Conservation (phyloP, 1,284 basidiomycete genomes). For the Cutaneotrichosporon cyanovorans region DNA sequence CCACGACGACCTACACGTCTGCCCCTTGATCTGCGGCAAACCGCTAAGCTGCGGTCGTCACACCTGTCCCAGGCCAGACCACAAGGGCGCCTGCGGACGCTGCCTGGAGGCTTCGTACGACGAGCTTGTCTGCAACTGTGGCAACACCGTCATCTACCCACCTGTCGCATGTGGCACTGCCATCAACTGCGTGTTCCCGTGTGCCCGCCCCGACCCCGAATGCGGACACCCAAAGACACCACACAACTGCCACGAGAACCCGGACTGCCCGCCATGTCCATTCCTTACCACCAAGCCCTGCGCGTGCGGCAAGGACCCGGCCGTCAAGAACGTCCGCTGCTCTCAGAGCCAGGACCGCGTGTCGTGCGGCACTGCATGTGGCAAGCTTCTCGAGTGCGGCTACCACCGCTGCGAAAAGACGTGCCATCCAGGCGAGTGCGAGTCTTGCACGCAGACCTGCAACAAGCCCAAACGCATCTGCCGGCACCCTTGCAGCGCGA, state of each 20-base stretch:
- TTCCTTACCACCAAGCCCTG: conserved; percentile 69
- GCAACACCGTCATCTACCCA: conserved; percentile 60
- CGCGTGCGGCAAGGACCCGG: conserved; percentile 74
- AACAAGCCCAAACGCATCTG: conserved; percentile 76
- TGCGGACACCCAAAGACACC: conserved; percentile 73
- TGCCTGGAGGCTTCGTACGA: conserved; percentile 83
- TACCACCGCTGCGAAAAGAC: conserved; percentile 72
- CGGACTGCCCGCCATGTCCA: conserved; percentile 72
- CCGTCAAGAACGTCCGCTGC: conserved; percentile 54
- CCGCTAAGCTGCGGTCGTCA: conserved; percentile 66
- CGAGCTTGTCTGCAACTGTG: conserved; percentile 77
- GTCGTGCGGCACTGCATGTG: conserved; percentile 71
- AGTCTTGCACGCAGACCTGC: conserved; percentile 64
- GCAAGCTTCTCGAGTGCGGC: conserved; percentile 68
- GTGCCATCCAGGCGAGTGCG: conserved; percentile 74
- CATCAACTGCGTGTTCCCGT: conserved; percentile 69
- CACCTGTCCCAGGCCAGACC: conserved; percentile 65
- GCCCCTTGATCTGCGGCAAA: conserved; percentile 69
- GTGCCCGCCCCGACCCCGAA: conserved; percentile 58
- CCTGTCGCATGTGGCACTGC: conserved; percentile 60
- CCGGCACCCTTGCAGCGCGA: conserved; percentile 62
- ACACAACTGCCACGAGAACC: conserved; percentile 69
- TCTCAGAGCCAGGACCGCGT: conserved; percentile 63
- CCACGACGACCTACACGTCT: conserved; percentile 57
- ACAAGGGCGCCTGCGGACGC: conserved; percentile 67